Conservation (phyloP, 31 red algal genomes). For the Odonthalia washingtoniensis region DNA sequence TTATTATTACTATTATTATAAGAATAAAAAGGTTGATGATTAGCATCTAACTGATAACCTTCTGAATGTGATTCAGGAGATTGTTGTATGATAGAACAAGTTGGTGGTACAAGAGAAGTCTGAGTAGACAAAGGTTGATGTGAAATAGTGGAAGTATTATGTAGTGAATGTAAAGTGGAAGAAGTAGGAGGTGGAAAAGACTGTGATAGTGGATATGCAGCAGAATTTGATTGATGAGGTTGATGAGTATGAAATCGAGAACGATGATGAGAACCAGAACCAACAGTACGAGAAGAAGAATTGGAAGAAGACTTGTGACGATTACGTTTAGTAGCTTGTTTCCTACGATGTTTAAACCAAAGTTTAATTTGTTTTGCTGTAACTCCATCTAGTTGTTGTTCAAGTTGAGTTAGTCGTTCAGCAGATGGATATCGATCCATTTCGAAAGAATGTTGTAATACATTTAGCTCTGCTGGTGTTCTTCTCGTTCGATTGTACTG, state of each 20-base stretch:
- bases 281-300: constrained; percentile 3
- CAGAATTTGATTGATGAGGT: too few species aligned
- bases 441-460: constrained; percentile 62
- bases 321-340: constrained; percentile 60
- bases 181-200: background rate
- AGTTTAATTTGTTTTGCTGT: constrained; percentile 79
- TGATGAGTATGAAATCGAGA: background rate
- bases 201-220: too few species aligned
- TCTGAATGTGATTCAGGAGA: too few species aligned
- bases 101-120: background rate
- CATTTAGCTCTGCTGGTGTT: constrained; percentile 62
- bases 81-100: background rate
- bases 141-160: background rate
- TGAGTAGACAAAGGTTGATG: background rate
- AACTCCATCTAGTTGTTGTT: constrained; percentile 47
- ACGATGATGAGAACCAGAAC: constrained; percentile 20
- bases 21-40: too few species aligned
- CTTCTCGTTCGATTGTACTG: constrained; percentile 61
- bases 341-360: constrained; percentile 83
- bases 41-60: too few species aligned
- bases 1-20: too few species aligned
- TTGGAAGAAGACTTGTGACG: constrained; percentile 29
- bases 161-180: background rate
- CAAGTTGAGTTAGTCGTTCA: constrained; percentile 55
- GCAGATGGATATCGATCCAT: constrained; percentile 69